A percentile compares a stretch with the other conserved stretches of the same genome.
phyloP scores from a whole-genome alignment of 371 early-diverging fungal species.

The Syncephalastrum racemosum region DNA sequence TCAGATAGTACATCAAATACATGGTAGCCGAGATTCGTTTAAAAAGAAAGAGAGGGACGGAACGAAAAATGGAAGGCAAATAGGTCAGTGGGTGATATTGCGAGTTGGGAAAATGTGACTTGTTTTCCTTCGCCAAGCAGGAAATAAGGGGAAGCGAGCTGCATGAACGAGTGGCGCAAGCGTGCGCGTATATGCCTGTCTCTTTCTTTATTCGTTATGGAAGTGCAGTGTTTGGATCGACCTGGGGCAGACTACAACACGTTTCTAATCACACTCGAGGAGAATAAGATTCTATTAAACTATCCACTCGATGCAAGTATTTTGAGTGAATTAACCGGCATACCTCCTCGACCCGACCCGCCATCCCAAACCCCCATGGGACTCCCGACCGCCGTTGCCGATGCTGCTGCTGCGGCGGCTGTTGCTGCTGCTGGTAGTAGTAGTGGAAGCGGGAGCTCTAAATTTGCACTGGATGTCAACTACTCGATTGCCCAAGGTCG shows the following conservation, averaged over 20 bases:
- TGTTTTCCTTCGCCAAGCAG: too few relatives aligned
- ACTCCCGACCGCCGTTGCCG: background rate
- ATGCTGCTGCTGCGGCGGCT: constrained; percentile 3
- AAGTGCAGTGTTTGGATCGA: constrained; percentile 29
- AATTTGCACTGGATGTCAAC: constrained; percentile 21
- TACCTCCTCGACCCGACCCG: background rate
- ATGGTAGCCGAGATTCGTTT: constrained; percentile 45
- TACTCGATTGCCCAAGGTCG: constrained; percentile 11
- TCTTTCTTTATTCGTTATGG: constrained; percentile 4
- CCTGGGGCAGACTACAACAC: constrained; percentile 26
- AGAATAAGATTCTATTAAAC: constrained; percentile 39
- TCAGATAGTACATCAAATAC: constrained; percentile 94
- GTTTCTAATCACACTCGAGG: constrained; percentile 37
- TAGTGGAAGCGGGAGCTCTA: constrained; percentile 17
- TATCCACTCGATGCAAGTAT: constrained; percentile 38
- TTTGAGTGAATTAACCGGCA: constrained; percentile 8
- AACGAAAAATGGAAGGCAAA: background rate
- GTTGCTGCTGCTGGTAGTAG: constrained; percentile 6
- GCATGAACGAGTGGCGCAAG: too few relatives aligned
- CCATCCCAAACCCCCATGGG: background rate
- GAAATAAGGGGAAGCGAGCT: too few relatives aligned
- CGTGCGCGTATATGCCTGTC: too few relatives aligned
- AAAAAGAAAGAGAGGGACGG: background rate
- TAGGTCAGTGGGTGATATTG: too few relatives aligned
- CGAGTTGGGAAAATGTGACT: too few relatives aligned